Evolutionary conservation across 306 rosid species (phyloP).

Genomic region (Cyamopsis tetragonoloba): DNA sequence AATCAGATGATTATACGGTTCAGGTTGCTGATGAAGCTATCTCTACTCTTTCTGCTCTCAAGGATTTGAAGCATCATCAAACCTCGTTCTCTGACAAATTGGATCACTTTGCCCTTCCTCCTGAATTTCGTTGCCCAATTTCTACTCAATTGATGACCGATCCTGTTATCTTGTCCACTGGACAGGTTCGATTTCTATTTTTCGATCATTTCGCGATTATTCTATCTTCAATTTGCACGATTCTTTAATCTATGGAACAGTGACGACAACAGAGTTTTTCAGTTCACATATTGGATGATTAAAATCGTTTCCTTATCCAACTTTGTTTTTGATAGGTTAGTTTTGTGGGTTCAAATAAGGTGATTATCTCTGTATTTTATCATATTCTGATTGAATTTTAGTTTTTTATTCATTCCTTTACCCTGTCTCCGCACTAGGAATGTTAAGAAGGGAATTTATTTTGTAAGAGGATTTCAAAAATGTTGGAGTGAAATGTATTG

Average conservation of each 20-base stretch:
- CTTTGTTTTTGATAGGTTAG: not conserved
- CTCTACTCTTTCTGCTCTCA: constrained; percentile 43
- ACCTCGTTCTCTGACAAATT: constrained; percentile 19
- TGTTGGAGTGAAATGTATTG: no score
- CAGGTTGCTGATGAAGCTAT: constrained; percentile 49
- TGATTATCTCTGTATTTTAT: not conserved
- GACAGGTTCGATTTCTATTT: constrained; percentile 42
- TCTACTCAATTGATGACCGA: constrained; percentile 69
- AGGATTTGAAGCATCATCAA: constrained; percentile 22
- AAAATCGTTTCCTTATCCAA: no score
- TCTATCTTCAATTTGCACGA: no score
- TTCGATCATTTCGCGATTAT: not conserved
- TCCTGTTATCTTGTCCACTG: constrained; percentile 74
- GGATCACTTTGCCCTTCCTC: constrained; percentile 36
- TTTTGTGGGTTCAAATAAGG: not conserved
- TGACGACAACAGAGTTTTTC: not conserved
- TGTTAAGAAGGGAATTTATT: no score
- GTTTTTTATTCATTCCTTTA: no score
- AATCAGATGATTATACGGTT: constrained; percentile 36
- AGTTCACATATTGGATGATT: not conserved
- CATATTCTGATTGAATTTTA: not conserved
- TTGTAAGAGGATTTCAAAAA: no score
- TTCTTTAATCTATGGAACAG: not conserved
- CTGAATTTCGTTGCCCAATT: constrained; percentile 69
- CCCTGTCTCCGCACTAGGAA: no score